These are phyloP conservation scores for Xylariaceae sp. DNA, from an alignment of 2,329 filamentous ascomycete species.

Conservation along the genomic window DNA sequence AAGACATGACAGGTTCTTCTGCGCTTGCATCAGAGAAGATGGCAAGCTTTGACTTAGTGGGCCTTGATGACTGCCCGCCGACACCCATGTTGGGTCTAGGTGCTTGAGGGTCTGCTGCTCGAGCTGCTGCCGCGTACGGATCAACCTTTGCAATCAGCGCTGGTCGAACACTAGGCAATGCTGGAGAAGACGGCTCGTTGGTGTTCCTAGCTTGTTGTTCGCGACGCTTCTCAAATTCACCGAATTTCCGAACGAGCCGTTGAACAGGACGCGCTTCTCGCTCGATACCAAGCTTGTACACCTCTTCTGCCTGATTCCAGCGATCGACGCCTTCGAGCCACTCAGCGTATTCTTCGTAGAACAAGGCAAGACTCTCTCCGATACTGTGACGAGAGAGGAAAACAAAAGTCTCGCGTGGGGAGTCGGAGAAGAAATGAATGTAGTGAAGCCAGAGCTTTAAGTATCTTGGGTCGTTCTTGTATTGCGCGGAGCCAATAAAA, in stretches of 20 bases:
- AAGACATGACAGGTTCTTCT: constrained; percentile 54
- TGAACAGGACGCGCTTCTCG: constrained; percentile 80
- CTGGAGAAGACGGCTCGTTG: constrained; percentile 78
- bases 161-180: constrained; percentile 76
- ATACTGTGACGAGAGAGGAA: constrained; percentile 87
- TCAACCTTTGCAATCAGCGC: constrained; percentile 84
- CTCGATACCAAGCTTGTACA: constrained; percentile 87
- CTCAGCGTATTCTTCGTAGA: constrained; percentile 94
- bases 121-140: constrained; percentile 64
- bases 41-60: constrained; percentile 75
- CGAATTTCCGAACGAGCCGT: constrained; percentile 82
- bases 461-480: constrained; percentile 94
- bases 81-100: constrained; percentile 49
- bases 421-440: constrained; percentile 86
- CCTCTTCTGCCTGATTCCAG: constrained; percentile 90
- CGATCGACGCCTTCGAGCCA: constrained; percentile 84
- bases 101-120: constrained; percentile 64
- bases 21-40: constrained; percentile 83
- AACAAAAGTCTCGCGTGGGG: constrained; percentile 88
- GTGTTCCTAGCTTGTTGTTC: constrained; percentile 61
- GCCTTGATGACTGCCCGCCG: constrained; percentile 55
- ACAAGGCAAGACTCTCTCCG: constrained; percentile 82
- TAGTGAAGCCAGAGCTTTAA: constrained; percentile 93
- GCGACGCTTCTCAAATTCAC: constrained; percentile 79
- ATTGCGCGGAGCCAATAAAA: constrained; percentile 81